Conservation (phyloP, 75 land plant genomes). For the Cryptomeria japonica region DNA sequence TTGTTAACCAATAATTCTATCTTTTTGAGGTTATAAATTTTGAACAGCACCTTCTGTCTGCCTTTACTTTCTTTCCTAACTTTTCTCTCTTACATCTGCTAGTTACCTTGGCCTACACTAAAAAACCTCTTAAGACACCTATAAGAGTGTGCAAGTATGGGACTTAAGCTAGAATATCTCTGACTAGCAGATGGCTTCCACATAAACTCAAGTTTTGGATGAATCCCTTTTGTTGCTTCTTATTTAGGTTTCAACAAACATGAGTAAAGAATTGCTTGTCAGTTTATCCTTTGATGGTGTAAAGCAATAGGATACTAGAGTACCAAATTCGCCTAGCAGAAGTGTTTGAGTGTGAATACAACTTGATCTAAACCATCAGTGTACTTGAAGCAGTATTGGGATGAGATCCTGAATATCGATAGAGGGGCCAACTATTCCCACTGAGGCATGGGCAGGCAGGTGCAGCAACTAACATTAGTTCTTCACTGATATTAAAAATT, state of each 20-base stretch:
- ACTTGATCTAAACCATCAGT: too few species aligned
- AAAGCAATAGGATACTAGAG: too few species aligned
- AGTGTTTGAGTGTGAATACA: too few species aligned
- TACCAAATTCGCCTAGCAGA: too few species aligned
- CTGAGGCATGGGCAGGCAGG: too few species aligned
- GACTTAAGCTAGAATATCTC: background rate
- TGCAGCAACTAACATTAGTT: too few species aligned
- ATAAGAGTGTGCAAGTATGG: background rate
- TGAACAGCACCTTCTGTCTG: background rate
- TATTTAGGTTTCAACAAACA: background rate
- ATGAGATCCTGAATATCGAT: too few species aligned
- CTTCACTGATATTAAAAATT: too few species aligned
- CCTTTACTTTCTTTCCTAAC: background rate
- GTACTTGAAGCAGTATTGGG: too few species aligned
- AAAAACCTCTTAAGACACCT: background rate
- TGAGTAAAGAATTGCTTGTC: background rate
- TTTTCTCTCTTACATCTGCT: background rate
- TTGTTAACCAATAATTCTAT: background rate
- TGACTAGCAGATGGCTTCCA: background rate
- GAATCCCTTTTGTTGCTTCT: background rate
- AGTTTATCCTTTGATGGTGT: background rate
- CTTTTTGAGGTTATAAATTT: background rate
- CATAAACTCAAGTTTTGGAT: background rate
- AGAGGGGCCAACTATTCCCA: too few species aligned
- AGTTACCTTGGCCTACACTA: background rate